Evolutionary conservation across 179 eudicot genomes (phyloP).

Genomic region (Spinacia oleracea): DNA sequence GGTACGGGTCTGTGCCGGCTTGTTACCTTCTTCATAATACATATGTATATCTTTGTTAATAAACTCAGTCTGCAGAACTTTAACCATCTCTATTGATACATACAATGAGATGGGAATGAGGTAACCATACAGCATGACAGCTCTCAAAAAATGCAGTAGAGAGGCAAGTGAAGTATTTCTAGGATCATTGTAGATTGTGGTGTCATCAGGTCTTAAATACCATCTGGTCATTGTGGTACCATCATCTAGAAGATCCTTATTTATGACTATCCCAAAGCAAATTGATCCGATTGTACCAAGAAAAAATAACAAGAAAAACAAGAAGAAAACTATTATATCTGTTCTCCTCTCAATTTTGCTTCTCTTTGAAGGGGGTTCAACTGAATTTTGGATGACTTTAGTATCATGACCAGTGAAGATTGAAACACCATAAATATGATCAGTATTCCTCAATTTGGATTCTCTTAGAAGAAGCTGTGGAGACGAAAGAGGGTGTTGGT

Average conservation of each 20-base stretch:
- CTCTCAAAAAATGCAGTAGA: conserved; percentile 56
- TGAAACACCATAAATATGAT: conserved; percentile 60
- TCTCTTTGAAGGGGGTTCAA: conserved; percentile 73
- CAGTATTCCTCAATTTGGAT: conserved; percentile 69
- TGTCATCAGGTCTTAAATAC: conserved; percentile 60
- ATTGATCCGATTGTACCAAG: conserved; percentile 51
- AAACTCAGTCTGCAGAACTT: conserved; percentile 62
- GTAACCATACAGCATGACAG: conserved; percentile 54
- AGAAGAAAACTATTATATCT: conserved; percentile 54
- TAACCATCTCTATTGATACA: conserved; percentile 74
- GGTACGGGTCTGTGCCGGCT: conserved; percentile 75
- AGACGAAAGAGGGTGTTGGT: conserved; percentile 55
- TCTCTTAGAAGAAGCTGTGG: conserved; percentile 72
- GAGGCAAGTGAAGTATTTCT: conserved; percentile 53
- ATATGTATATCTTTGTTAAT: conserved; percentile 66
- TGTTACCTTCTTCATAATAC: conserved; percentile 68
- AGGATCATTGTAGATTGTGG: conserved; percentile 53
- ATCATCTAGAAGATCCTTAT: conserved; percentile 46
- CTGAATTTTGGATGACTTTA: conserved; percentile 69
- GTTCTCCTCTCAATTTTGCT: conserved; percentile 68
- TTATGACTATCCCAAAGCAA: conserved; percentile 55
- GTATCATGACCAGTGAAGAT: conserved; percentile 79
- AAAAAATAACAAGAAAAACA: conserved; percentile 45
- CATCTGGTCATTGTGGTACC: conserved; percentile 52
- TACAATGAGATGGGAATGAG: conserved; percentile 78